Evolutionary conservation across 2,329 filamentous ascomycete species (phyloP), one percentile per base, ranked within the genome.

Genomic region (Trichophyton equinum): DNA sequence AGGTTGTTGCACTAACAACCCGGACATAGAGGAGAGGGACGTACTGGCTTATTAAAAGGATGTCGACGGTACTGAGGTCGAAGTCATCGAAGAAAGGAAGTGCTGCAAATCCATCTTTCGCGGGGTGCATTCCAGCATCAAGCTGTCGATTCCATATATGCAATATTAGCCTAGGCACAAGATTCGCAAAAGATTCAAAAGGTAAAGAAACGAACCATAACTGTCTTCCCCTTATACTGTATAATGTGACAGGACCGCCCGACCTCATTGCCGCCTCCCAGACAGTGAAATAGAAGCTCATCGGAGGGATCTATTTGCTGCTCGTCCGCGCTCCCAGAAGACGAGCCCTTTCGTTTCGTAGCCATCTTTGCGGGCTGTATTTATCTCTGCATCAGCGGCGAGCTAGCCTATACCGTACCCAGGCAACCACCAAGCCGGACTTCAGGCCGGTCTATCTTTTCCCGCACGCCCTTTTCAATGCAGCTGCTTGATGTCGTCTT

Each of bases 41-140:
- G 88, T 95, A 97, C 94, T 99, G 94, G 85, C 91, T 97, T 71
- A 99, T 96, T 66, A 99, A 81, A 60, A 99, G 87, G 68, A 99
- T 88, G 73, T 99, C 94, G 67, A 99, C 91, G 1, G 90, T 96
- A 76, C 92, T 96, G 20, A 99, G 81, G 72, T 99, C 94, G 75
- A 97, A 99, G 71, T 97, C 91, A 73, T 99, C 94, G 75, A 96
- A 99, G 77, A 96, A 99, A 0, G 94, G 94, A 58, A 99, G 84
- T 8, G 89, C 88, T 2, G 91, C 89, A 63, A 97, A 85, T 42
- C 94, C 94, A 70, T 97, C 91, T 74, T 96, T 96, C 7, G 90
- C 94, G 58, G 94, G 91, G 74, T 99, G 94, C 77, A 96, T 92
- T 58, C 94, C 94, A 58, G 94, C 94, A 77, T 99, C 94, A 67